Conservation (phyloP, 2,329 filamentous ascomycete genomes). For the Emergomyces pasteurianus region DNA sequence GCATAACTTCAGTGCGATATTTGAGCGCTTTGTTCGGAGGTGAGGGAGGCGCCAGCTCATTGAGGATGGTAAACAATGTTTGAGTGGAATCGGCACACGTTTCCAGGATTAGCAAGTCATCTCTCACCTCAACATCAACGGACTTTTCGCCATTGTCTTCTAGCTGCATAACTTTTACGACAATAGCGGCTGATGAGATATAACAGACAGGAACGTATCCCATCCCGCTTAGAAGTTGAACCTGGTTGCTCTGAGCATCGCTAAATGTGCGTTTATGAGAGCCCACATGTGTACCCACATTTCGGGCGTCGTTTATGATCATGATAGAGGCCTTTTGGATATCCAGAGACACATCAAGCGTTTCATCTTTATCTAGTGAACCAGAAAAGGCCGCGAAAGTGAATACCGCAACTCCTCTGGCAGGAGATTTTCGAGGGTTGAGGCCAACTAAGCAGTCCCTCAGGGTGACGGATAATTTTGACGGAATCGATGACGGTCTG, state of each 20-base stretch:
- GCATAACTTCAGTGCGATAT: conserved; percentile 77
- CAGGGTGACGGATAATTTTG: conserved; percentile 48
- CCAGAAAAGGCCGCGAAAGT: conserved; percentile 65
- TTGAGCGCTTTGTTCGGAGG: conserved; percentile 72
- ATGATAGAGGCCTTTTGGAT: conserved; percentile 73
- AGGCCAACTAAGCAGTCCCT: conserved; percentile 73
- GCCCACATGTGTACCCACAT: conserved; percentile 29
- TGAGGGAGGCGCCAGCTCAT: conserved; percentile 69
- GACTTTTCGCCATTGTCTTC: conserved; percentile 49
- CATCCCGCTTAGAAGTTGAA: conserved; percentile 41
- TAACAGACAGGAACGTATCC: conserved; percentile 83
- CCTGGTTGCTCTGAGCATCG: conserved; percentile 30
- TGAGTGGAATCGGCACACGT: conserved; percentile 96
- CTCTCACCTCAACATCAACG: conserved; percentile 68
- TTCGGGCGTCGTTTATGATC: conserved; percentile 62
- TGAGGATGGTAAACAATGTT: conserved; percentile 68
- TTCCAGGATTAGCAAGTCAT: conserved; percentile 80
- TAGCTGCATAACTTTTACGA: conserved; percentile 48
- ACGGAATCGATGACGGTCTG: conserved; percentile 39
- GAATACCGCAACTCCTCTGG: conserved; percentile 68
- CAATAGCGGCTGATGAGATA: conserved; percentile 66
- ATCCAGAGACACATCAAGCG: conserved; percentile 52
- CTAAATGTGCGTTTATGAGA: conserved; percentile 17
- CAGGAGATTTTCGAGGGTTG: conserved; percentile 62
- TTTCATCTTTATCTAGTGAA: conserved; percentile 51